Percentiles rank a stretch among this genome's conserved stretches.
Evolutionary conservation across 176 grass and related monocot species (phyloP).

Genomic region (Paspalum vaginatum): DNA sequence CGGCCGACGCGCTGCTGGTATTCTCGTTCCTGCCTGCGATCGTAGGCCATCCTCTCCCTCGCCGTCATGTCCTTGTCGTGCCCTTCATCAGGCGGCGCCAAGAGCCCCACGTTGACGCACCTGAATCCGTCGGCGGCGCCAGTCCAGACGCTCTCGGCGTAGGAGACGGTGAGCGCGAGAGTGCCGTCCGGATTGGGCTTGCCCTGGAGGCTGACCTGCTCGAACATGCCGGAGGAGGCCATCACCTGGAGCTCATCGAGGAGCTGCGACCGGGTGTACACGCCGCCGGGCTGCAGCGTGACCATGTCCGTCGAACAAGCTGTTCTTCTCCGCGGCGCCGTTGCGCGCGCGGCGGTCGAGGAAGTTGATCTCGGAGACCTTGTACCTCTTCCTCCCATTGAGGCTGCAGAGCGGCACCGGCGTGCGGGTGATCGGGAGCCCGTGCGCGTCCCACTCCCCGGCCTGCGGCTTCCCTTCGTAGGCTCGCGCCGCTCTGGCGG

Average conservation of each 20-base stretch:
- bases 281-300: not conserved
- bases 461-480: not conserved
- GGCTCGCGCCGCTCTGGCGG: not conserved
- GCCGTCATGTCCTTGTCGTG: constrained; percentile 82
- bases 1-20: constrained; percentile 65
- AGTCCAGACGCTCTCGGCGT: not conserved
- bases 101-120: constrained; percentile 27
- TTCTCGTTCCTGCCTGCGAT: constrained; percentile 78
- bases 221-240: constrained; percentile 8
- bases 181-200: constrained; percentile 16
- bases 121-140: not conserved
- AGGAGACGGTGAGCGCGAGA: constrained; percentile 1
- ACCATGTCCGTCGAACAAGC: not conserved
- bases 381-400: constrained; percentile 17
- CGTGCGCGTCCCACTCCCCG: constrained; percentile 23
- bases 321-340: not conserved
- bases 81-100: not conserved
- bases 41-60: constrained; percentile 87
- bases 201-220: constrained; percentile 3
- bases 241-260: not conserved
- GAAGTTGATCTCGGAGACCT: constrained; percentile 22
- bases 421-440: not conserved
- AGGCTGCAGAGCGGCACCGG: constrained; percentile 5
- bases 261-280: constrained; percentile 14
- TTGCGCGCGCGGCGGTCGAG: constrained; percentile 18